phyloP scores from a whole-genome alignment of 768 basidiomycete species.

The Phlegmacium glaucopus region DNA sequence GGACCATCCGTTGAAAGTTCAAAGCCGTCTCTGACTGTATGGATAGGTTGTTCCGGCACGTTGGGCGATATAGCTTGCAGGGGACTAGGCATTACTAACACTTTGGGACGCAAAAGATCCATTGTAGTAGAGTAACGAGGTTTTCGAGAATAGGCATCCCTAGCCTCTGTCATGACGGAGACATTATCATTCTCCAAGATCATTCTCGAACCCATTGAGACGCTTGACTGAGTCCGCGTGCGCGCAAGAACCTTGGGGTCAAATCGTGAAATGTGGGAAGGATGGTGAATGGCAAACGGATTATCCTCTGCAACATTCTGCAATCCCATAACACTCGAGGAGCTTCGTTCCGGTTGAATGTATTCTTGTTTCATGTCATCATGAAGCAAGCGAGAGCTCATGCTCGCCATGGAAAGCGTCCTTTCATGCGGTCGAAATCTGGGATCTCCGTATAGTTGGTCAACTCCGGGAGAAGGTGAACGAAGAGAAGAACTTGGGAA shows the following conservation, averaged over 20 bases:
- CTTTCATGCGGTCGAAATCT: slow-evolving; percentile 33
- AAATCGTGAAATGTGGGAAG: slow-evolving; percentile 66
- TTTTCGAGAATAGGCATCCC: slow-evolving; percentile 36
- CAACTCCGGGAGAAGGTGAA: slow-evolving; percentile 40
- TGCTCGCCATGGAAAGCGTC: slow-evolving; percentile 47
- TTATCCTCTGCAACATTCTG: slow-evolving; percentile 47
- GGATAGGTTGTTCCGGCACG: slow-evolving; percentile 29
- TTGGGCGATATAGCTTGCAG: slow-evolving; percentile 49
- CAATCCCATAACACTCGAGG: slow-evolving; percentile 42
- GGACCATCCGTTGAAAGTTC: slow-evolving; percentile 64
- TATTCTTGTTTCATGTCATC: slow-evolving; percentile 35
- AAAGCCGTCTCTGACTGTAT: slow-evolving; percentile 53
- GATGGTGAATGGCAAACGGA: slow-evolving; percentile 67
- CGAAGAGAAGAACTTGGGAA: slow-evolving; percentile 59
- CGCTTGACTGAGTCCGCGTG: slow-evolving; percentile 59
- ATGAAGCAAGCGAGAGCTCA: slow-evolving; percentile 44
- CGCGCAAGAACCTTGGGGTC: slow-evolving; percentile 70
- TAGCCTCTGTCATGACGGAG: slow-evolving; percentile 33
- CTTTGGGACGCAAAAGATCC: slow-evolving; percentile 82
- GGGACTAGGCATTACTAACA: slow-evolving; percentile 94
- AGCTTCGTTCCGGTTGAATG: slow-evolving; percentile 26
- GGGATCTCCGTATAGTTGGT: slow-evolving; percentile 13
- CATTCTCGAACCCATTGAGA: slow-evolving; percentile 63
- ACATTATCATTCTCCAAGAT: slow-evolving; percentile 53
- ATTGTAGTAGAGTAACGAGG: slow-evolving; percentile 63